Evolutionary conservation across 2,329 filamentous ascomycete species (phyloP), one percentile per base, ranked within the genome.

Genomic region (Byssothecium circinans): DNA sequence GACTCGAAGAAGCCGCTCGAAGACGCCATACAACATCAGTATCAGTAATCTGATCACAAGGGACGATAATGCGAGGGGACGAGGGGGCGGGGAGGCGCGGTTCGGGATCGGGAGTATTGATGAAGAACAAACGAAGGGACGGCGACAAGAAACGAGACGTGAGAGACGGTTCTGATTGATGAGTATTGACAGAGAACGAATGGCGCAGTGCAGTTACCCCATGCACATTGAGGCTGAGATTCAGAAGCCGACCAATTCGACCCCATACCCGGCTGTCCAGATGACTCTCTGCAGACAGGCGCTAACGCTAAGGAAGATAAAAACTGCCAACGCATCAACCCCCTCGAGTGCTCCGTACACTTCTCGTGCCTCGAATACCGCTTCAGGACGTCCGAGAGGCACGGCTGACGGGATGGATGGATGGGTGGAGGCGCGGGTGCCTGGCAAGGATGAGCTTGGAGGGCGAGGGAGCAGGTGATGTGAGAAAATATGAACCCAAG

Each of bases 41-140:
- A n/a, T n/a, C n/a, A n/a, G 57, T 57, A 58, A 57, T 56, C 50
- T 58, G 57, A 54, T 66, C 63, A 67, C 61, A 61, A n/a, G 57
- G 56, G 29, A 32, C 29, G 29, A n/a, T n/a, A 32, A 56, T 43
- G 50, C n/a, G n/a, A n/a, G n/a, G n/a, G n/a, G n/a, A n/a, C n/a
- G n/a, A n/a, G n/a, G n/a, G n/a, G n/a, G n/a, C n/a, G 49, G 45
- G 45, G 45, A 29, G 6, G 29, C 7, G 29, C 29, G 12, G 29
- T 32, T 32, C 29, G 29, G 29, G 23, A 6, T 25, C 23, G 23
- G 23, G 10, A 47, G 35, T 54, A n/a, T 58, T 43, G 64, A 59
- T 46, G 58, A 73, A 66, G 69, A 63, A 57, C 67, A 73, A 67
- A 68, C 71, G 44, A 70, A 68, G 62, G 73, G 44, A 40, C 3